These are phyloP conservation scores for Hypholoma fasciculare DNA, from an alignment of 768 basidiomycete species.

Conservation along the genomic window DNA sequence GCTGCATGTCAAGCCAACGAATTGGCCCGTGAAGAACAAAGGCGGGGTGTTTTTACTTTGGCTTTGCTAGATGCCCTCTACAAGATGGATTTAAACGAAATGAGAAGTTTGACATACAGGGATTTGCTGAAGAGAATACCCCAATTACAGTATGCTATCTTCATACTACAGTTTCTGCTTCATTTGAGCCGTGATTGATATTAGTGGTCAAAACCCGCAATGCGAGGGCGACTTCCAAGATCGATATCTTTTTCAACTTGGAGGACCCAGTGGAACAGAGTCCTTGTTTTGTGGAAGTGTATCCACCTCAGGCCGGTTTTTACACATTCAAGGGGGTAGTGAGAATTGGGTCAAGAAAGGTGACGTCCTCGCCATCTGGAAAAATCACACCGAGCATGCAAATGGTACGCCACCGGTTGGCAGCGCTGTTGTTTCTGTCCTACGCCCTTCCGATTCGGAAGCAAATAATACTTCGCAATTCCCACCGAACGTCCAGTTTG, in stretches of 20 bases:
- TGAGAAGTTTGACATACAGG: slow-evolving; percentile 2
- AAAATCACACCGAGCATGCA: no score
- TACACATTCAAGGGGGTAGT: not conserved
- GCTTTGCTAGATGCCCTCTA: slow-evolving; percentile 3
- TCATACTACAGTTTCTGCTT: no score
- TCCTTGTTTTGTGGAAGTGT: not conserved
- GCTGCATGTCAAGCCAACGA: slow-evolving; percentile 9
- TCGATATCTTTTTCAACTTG: slow-evolving; percentile 11
- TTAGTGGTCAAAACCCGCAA: slow-evolving; percentile 17
- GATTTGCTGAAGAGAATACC: not conserved
- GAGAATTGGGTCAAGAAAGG: no score
- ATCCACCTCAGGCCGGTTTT: not conserved
- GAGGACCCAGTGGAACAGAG: not conserved
- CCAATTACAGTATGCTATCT: not conserved
- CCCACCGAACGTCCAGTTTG: no score
- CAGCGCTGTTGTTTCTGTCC: no score
- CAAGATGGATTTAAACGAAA: not conserved
- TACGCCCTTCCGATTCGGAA: no score
- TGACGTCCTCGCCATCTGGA: no score
- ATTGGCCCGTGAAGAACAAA: slow-evolving; percentile 6
- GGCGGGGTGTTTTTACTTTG: slow-evolving; percentile 7
- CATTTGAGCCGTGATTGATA: no score
- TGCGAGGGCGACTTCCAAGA: slow-evolving; percentile 15
- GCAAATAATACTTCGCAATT: no score
- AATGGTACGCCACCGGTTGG: no score